Conservation (phyloP, 352 stramenopile species). For the Globisporangium radiosum region DNA sequence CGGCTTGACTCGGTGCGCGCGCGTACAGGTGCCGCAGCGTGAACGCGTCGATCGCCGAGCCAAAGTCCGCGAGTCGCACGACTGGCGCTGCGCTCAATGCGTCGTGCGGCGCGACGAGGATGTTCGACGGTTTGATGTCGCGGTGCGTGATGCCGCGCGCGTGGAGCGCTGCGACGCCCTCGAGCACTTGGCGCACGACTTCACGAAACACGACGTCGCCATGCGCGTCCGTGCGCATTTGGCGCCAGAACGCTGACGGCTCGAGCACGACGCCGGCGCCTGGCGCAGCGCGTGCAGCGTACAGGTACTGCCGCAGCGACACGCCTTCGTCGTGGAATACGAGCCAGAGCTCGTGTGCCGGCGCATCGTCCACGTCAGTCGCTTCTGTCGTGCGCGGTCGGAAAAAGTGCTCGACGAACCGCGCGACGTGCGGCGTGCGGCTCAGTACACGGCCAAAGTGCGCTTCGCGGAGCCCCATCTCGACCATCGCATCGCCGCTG, state of each 20-base stretch:
- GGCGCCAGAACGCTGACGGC: constrained; percentile 74
- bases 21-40: constrained; percentile 69
- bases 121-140: constrained; percentile 79
- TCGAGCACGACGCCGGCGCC: constrained; percentile 51
- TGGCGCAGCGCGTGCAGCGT: constrained; percentile 47
- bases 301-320: constrained; percentile 84
- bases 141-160: constrained; percentile 88
- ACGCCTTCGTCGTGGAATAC: constrained; percentile 88
- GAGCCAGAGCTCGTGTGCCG: constrained; percentile 72
- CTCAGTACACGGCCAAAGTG: constrained; percentile 64
- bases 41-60: constrained; percentile 79
- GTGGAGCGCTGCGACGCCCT: constrained; percentile 88
- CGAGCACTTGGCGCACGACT: constrained; percentile 92
- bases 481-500: constrained; percentile 44
- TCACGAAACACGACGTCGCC: constrained; percentile 80
- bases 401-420: constrained; percentile 89
- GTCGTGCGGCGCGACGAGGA: constrained; percentile 40
- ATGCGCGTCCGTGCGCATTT: constrained; percentile 39
- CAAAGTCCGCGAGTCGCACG: constrained; percentile 85
- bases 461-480: constrained; percentile 78
- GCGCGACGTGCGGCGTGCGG: constrained; percentile 52
- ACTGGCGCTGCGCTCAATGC: constrained; percentile 21
- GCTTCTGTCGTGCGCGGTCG: constrained; percentile 15
- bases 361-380: not conserved
- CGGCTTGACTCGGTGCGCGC: constrained; percentile 75